These are phyloP conservation scores for Stachybotrys elegans DNA, from an alignment of 2,329 filamentous ascomycete genomes.

Conservation along the genomic window DNA sequence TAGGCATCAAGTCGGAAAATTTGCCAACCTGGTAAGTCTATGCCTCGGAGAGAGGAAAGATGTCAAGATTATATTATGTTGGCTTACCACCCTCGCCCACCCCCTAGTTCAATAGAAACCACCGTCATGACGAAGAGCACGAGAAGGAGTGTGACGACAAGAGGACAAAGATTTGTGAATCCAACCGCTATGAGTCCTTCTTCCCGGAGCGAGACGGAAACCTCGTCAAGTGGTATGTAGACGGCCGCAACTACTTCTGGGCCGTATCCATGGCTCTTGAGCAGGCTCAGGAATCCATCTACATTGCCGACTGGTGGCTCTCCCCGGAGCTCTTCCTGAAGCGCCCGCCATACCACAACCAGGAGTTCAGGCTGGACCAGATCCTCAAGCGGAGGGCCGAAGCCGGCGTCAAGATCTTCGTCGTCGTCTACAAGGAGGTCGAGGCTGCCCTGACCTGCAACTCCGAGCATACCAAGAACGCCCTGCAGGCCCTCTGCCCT, in stretches of 20 bases:
- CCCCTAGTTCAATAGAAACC: constrained; percentile 75
- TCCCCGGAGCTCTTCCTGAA: constrained; percentile 84
- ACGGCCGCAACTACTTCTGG: constrained; percentile 93
- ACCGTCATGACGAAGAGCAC: constrained; percentile 91
- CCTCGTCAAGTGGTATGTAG: constrained; percentile 93
- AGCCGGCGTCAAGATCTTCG: constrained; percentile 87
- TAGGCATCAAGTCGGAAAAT: constrained; percentile 55
- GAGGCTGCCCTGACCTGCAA: constrained; percentile 83
- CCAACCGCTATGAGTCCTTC: constrained; percentile 83
- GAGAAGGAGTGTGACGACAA: constrained; percentile 81
- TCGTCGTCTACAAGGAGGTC: constrained; percentile 89
- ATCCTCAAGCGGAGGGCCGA: constrained; percentile 85
- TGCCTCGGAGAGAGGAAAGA: no score
- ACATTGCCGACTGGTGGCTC: constrained; percentile 96
- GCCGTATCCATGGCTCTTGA: constrained; percentile 88
- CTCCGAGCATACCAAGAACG: constrained; percentile 87
- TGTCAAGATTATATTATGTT: no score
- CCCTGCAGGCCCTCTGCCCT: constrained; percentile 72
- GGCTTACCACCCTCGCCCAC: no score
- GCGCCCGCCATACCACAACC: constrained; percentile 73
- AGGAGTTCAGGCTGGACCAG: constrained; percentile 83
- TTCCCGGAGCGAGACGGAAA: constrained; percentile 84
- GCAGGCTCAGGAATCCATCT: constrained; percentile 84
- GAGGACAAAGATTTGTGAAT: constrained; percentile 63
- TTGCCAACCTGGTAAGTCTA: constrained; percentile 51